Evolutionary conservation across 345 rosid species (phyloP).

Genomic region (Hibiscus trionum): DNA sequence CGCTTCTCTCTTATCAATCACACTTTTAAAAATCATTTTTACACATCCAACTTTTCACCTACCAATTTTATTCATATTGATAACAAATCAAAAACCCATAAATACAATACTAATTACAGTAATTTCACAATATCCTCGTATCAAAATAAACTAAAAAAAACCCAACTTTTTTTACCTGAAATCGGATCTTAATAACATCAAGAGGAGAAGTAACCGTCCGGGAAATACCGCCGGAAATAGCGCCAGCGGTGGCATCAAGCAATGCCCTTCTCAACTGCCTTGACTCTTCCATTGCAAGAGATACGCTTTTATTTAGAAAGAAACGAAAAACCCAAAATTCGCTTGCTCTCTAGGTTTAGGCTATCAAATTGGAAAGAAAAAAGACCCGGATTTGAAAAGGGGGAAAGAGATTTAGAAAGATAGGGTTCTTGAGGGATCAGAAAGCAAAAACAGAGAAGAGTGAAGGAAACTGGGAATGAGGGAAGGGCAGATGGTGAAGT

Average conservation of each 20-base stretch:
- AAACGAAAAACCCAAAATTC: background rate
- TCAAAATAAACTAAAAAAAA: background rate
- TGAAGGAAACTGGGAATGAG: conserved; percentile 3
- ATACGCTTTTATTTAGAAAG: background rate
- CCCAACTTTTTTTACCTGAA: conserved; percentile 47
- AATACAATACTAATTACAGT: background rate
- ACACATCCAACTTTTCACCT: background rate
- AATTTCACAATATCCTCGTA: background rate
- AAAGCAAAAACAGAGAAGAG: background rate
- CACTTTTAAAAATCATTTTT: background rate
- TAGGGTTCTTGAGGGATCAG: background rate
- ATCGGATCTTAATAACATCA: conserved; percentile 94
- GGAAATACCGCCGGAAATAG: conserved; percentile 70
- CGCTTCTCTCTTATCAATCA: background rate
- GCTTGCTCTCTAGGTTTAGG: background rate
- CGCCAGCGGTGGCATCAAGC: conserved; percentile 66
- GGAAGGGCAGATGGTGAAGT: background rate
- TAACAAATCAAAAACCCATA: background rate
- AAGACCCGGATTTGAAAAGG: background rate
- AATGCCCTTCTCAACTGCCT: conserved; percentile 67
- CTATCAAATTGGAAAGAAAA: conserved; percentile 1
- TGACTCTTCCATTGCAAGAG: conserved; percentile 47
- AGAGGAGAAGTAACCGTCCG: conserved; percentile 94
- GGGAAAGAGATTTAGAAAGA: background rate
- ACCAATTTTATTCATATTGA: background rate